Evolutionary conservation across 148 eudicot species (phyloP), one percentile per base, ranked within the genome.

Genomic region (Fallopia convolvulus): DNA sequence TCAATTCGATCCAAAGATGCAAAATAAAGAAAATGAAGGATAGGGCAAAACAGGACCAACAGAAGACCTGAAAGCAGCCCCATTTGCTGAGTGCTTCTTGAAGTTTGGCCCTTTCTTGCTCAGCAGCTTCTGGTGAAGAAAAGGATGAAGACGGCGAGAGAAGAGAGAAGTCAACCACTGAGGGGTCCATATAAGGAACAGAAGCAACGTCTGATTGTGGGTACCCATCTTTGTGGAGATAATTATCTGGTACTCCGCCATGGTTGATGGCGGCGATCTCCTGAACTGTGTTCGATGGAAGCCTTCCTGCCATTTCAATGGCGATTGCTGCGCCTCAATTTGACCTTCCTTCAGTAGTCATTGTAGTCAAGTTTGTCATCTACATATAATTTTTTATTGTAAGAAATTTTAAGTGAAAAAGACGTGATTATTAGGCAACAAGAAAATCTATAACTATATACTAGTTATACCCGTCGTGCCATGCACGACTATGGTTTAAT

Each of bases 61-160:
- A 56, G 56, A 63, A 46, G 21, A 89, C 90, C 90, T 89, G 92
- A 49, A 83, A 83, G 76, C 86, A 87, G 20, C 91, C 91, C 79
- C 86, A 85, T 4, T 78, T 83, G 78, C 48, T 75, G 74, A 90
- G 84, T 68, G 88, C 87, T 33, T 81, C 80, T 68, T 74, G 84
- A 52, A 90, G 86, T 70, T 86, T 86, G 8, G 39, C 79, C 17
- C 83, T 85, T 32, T 88, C 86, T 56, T 15, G 72, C 44, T 36
- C 20, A 33, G 72, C 36, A 32, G 77, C 76, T 49, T 49, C 11
- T 14, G 76, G 40, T 23, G 76, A 32, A 13, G 58, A 23, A 4
- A 21, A 9, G 32, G 70, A 32, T 63, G 70, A 65, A 61, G 70
- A 9, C 26, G 40, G 70, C 6, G 72, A 68, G 11, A 68, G 46